Evolutionary conservation across 768 basidiomycete genomes (phyloP), one percentile per base, ranked within the genome.

Genomic region (Lactarius pseudohatsudake): DNA sequence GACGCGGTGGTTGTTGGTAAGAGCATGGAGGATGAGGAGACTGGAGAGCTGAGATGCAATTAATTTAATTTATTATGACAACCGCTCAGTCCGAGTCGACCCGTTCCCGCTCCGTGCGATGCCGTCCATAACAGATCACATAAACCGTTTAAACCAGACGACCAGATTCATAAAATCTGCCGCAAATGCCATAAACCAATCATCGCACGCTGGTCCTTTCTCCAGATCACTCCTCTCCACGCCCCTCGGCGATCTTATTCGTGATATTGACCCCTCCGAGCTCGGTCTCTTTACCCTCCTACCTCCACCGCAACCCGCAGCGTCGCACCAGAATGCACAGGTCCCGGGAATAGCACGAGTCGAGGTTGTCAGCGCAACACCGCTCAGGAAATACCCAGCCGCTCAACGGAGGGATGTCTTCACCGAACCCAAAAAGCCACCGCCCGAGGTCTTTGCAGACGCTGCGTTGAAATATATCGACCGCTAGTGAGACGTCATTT

Each of bases 401-500:
- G 71, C 80, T 76, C 60, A 79, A 79, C 54, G 71, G 8, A 73
- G 71, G 50, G 64, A 69, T 54, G 61, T 59, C 3, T 76, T 77
- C 20, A 72, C 75, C 43, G 77, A 78, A 53, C 66, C 71, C 4
- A 76, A 75, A 54, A 86, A 86, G 26, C 77, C 83, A 9, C 87
- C 90, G 28, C 90, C 91, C 7, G 90, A 92, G 74, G 81, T 90
- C 16, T 92, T 91, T 74, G 88, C 86, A 0, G 80, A 85, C 66
- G 91, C 91, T 10, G 90, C 91, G 0, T 73, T 90, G 67, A 91
- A 87, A 75, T 91, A 87, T 71, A 79, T 93, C 62, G 87, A 90
- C 73, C 84, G 86, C 74, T 93, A 90, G 90, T 91, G 72, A 73
- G 90, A 80, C 28, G 57, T 22, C 54, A 43, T 60, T 26, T 28